Conservation (phyloP, 495 filamentous ascomycete species). For the Trichoderma reesei region DNA sequence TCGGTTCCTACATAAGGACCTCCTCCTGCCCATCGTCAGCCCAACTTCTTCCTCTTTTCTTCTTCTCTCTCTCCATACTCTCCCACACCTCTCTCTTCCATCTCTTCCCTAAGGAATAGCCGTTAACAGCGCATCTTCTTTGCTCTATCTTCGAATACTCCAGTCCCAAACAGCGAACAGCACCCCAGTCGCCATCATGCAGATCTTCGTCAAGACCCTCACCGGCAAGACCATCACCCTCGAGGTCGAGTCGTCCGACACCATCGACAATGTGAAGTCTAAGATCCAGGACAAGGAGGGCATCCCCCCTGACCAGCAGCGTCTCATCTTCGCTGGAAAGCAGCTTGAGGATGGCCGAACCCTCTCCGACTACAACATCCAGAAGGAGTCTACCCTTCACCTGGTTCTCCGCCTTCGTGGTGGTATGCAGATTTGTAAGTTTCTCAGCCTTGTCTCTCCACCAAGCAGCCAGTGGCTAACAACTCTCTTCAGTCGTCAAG, state of each 20-base stretch:
- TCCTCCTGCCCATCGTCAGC: not conserved
- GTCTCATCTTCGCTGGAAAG: slow-evolving; percentile 97
- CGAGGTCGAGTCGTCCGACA: slow-evolving; percentile 96
- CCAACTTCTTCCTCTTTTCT: not conserved
- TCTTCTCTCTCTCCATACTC: slow-evolving; percentile 5
- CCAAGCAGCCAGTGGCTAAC: slow-evolving; percentile 15
- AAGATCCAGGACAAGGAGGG: slow-evolving; percentile 99
- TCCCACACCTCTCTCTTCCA: slow-evolving; percentile 12
- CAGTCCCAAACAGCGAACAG: not conserved
- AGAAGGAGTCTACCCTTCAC: slow-evolving; percentile 95
- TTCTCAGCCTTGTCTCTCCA: not conserved
- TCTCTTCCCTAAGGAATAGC: not conserved
- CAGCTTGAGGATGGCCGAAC: slow-evolving; percentile 96
- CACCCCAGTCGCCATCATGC: slow-evolving; percentile 48
- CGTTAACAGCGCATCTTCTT: slow-evolving; percentile 4
- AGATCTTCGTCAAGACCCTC: slow-evolving; percentile 97
- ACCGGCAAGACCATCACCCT: slow-evolving; percentile 99
- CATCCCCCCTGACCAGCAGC: slow-evolving; percentile 96
- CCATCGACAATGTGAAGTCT: slow-evolving; percentile 97
- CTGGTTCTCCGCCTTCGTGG: slow-evolving; percentile 95
- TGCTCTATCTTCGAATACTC: not conserved
- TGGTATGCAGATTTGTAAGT: slow-evolving; percentile 95
- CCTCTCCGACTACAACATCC: slow-evolving; percentile 95
- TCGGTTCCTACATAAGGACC: not conserved
- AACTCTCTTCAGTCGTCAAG: slow-evolving; percentile 49